These are phyloP conservation scores for Gaertneriomyces semiglobifer DNA, from an alignment of 192 early-diverging fungal species.

Conservation along the genomic window DNA sequence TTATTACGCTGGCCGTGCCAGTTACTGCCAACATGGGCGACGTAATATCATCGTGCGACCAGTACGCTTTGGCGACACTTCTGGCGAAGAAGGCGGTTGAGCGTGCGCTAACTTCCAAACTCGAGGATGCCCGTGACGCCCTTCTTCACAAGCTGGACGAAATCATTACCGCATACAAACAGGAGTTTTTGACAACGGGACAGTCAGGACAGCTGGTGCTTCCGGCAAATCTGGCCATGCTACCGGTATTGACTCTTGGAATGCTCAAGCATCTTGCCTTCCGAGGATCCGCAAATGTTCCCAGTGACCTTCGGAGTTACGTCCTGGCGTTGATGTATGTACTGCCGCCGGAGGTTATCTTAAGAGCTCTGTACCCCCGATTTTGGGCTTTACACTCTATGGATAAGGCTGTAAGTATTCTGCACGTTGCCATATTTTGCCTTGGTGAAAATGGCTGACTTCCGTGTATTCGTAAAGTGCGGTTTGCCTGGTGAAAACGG, in stretches of 20 bases:
- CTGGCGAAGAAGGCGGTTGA: slow-evolving; percentile 91
- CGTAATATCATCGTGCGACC: slow-evolving; percentile 79
- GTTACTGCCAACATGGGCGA: slow-evolving; percentile 78
- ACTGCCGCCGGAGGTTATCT: slow-evolving; percentile 71
- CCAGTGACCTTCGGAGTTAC: slow-evolving; percentile 76
- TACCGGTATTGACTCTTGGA: slow-evolving; percentile 79
- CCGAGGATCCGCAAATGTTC: slow-evolving; percentile 49
- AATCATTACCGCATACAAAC: slow-evolving; percentile 87
- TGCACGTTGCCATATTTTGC: neutral
- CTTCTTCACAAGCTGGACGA: slow-evolving; percentile 82
- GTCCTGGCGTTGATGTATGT: slow-evolving; percentile 77
- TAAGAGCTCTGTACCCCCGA: slow-evolving; percentile 69
- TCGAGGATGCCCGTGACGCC: slow-evolving; percentile 93
- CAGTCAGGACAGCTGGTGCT: slow-evolving; percentile 77
- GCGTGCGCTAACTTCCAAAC: slow-evolving; percentile 72
- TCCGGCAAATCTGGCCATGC: slow-evolving; percentile 78
- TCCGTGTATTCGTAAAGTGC: neutral
- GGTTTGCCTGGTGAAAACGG: slow-evolving; percentile 53
- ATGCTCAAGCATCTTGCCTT: slow-evolving; percentile 75
- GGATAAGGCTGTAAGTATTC: slow-evolving; percentile 51
- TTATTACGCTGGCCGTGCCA: slow-evolving; percentile 84
- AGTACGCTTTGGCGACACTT: slow-evolving; percentile 75
- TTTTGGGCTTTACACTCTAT: slow-evolving; percentile 85
- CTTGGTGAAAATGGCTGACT: neutral
- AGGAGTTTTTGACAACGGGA: slow-evolving; percentile 68